Percentiles rank a stretch among this genome's conserved stretches.
Evolutionary conservation across 1,284 basidiomycete genomes (phyloP).

Genomic region (Leccinum fallax): DNA sequence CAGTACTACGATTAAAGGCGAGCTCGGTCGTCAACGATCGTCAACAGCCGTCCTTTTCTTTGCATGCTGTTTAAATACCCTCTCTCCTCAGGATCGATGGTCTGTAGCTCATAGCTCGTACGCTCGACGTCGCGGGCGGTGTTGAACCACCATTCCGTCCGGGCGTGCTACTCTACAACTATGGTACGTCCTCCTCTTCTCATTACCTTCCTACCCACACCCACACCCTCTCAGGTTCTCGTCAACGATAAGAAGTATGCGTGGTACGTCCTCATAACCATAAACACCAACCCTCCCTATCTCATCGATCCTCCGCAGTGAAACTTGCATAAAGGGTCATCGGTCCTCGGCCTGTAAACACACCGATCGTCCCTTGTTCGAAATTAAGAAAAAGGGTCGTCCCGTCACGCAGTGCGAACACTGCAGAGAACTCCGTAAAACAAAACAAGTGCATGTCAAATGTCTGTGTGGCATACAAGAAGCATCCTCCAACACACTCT

Average conservation of each 20-base stretch:
- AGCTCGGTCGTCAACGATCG: constrained; percentile 45
- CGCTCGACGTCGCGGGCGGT: constrained; percentile 49
- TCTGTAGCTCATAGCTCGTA: constrained; percentile 46
- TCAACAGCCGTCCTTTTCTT: constrained; percentile 39
- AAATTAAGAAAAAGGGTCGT: constrained; percentile 82
- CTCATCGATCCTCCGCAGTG: constrained; percentile 43
- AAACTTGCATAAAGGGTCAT: constrained; percentile 84
- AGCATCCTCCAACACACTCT: constrained; percentile 30
- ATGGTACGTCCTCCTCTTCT: constrained; percentile 38
- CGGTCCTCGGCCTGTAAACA: constrained; percentile 78
- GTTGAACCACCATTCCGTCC: constrained; percentile 41
- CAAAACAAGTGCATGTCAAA: constrained; percentile 71
- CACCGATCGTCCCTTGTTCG: constrained; percentile 74
- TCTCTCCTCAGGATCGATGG: constrained; percentile 30
- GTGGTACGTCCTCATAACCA: constrained; percentile 49
- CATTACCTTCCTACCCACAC: constrained; percentile 2
- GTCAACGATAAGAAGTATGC: constrained; percentile 82
- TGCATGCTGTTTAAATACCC: constrained; percentile 46
- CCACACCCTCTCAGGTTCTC: constrained; percentile 53
- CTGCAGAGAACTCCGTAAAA: constrained; percentile 76
- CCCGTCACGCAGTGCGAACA: constrained; percentile 81
- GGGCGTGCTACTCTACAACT: constrained; percentile 24
- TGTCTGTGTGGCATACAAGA: constrained; percentile 56
- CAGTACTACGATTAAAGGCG: constrained; percentile 31
- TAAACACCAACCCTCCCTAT: not conserved